Conservation (phyloP, 2,329 filamentous ascomycete species). For the Ophiobolus disseminans region DNA sequence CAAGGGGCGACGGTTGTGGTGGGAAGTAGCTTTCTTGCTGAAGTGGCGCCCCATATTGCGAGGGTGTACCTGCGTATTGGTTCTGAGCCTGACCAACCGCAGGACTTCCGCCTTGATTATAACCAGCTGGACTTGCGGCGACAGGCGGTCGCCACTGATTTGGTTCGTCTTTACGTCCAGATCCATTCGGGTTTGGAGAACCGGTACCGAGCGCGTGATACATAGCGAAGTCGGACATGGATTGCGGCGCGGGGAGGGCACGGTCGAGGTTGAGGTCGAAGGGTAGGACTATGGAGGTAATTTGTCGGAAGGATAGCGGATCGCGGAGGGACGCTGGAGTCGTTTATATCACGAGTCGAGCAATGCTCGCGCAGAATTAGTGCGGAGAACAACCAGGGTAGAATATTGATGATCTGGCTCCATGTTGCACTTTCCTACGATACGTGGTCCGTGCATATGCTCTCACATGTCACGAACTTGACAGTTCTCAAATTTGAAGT, state of each 20-base stretch:
- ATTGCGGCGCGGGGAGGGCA: conserved; percentile 33
- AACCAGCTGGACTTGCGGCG: conserved; percentile 53
- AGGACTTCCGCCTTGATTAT: conserved; percentile 51
- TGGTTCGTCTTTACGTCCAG: conserved; percentile 36
- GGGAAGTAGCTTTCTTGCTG: conserved; percentile 54
- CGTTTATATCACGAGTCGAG: conserved; percentile 31
- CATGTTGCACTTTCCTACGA: conserved; percentile 29
- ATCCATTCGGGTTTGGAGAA: conserved; percentile 38
- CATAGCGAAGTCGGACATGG: conserved; percentile 48
- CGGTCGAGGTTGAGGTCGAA: conserved; percentile 16
- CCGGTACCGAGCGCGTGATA: conserved; percentile 46
- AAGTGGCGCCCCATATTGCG: conserved; percentile 32
- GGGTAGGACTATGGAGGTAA: too few species aligned
- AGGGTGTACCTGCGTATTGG: conserved; percentile 40
- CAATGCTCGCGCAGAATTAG: conserved; percentile 14
- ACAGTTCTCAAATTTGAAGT: not conserved
- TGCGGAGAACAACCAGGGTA: conserved; percentile 14
- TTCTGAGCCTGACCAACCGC: conserved; percentile 37
- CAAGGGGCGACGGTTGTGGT: conserved; percentile 38
- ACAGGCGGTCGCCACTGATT: conserved; percentile 51
- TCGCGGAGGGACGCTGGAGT: conserved; percentile 14
- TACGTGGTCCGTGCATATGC: conserved; percentile 22
- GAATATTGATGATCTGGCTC: conserved; percentile 41
- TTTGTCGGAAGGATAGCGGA: not conserved
- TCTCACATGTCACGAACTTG: conserved; percentile 25